phyloP scores from a whole-genome alignment of 148 eudicot species.

The Mesembryanthemum crystallinum region DNA sequence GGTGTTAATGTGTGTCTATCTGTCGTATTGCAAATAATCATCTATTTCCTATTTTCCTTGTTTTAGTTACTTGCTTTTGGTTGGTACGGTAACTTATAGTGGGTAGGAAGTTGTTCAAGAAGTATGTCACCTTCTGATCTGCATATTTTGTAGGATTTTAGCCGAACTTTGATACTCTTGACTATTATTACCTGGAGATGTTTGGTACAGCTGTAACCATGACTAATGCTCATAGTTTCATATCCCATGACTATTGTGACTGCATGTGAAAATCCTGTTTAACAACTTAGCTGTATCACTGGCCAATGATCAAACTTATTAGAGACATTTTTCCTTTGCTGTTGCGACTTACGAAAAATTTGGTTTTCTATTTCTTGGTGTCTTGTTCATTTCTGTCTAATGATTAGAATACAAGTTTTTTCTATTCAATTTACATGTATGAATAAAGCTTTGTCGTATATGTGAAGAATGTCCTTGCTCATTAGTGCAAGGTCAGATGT shows the following conservation, averaged over 20 bases:
- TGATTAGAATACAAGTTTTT: neutral
- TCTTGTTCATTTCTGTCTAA: neutral
- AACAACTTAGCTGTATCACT: neutral
- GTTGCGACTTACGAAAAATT: neutral
- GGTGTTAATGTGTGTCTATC: neutral
- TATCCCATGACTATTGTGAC: too few species aligned
- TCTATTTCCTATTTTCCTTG: neutral
- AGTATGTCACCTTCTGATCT: neutral
- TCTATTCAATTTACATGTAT: neutral
- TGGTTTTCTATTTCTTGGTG: neutral
- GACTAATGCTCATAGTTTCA: neutral
- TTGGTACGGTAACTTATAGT: neutral
- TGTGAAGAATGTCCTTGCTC: neutral
- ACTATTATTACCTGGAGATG: too few species aligned
- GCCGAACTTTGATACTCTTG: too few species aligned
- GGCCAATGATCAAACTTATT: neutral
- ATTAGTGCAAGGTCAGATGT: slow-evolving; percentile 2
- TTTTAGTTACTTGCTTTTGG: neutral
- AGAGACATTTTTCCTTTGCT: neutral
- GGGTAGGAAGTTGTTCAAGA: neutral
- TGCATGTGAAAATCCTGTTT: neutral
- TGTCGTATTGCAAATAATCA: neutral
- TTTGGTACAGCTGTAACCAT: too few species aligned
- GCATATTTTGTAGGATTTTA: neutral
- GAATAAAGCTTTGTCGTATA: neutral